Evolutionary conservation across 106 monocot species (phyloP), one percentile per base, ranked within the genome.

Genomic region (Cymbidium sinense): DNA sequence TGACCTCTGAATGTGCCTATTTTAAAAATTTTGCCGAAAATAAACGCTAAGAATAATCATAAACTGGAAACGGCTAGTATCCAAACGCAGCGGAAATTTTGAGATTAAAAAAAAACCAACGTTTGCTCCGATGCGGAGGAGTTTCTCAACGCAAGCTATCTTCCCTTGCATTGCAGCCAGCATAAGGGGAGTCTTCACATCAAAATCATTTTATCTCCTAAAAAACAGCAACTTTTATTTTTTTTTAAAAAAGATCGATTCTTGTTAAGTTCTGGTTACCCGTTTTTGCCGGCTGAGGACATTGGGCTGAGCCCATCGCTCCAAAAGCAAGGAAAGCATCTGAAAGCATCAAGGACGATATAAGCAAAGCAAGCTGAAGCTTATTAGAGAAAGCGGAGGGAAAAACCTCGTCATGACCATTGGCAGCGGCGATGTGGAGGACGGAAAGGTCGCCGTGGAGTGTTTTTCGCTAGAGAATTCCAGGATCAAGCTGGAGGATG

Each of bases 121-220:
- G 89, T 92, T 94, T 21, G 93, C 98, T 1, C 87, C 94, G 34
- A 90, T 79, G 74, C 86, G 82, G 55, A 98, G 88, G 10, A 98
- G 90, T 88, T 78, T 90, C 65, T 83, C 70, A 69, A 98, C 86
- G 58, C 98, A 98, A 36, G 85, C 81, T 50, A 88, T 81, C 86
- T 91, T 87, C 77, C 96, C 94, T 70, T 88, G 96, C 93, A 96
- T 96, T 75, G 89, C 91, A 27, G 96, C 91, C 73, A 96, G 78
- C 91, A 96, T 96, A 70, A 96, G 50, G 21, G 96, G 94, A 84
- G 96, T 96, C 96, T 96, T 7, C 77, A 58, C n/a, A 58, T 58
- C 23, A 23, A 58, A 58, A 23, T 58, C 58, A 58, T 21, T 58
- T 23, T 58, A 10, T 50, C 23, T 41, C 37, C 50, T 12, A 78